Conservation (phyloP, 108 stramenopile species). For the Skeletonema tropicum region DNA sequence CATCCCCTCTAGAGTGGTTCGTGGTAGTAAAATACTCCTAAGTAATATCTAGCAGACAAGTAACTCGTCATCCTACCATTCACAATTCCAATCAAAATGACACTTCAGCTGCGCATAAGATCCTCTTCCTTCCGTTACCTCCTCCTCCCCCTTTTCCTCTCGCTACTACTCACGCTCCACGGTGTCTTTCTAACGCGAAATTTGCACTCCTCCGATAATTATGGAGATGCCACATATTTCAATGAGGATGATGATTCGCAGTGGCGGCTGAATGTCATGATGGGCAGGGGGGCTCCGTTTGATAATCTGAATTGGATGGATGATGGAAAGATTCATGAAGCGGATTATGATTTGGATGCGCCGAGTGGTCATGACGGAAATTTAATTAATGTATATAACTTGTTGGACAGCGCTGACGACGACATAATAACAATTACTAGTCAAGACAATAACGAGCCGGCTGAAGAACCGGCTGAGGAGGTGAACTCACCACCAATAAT, state of each 20-base stretch:
- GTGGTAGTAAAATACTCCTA: too few relatives aligned
- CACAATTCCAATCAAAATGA: background rate
- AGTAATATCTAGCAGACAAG: too few relatives aligned
- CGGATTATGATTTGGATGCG: background rate
- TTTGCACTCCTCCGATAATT: background rate
- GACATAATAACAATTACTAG: background rate
- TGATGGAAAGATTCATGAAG: too few relatives aligned
- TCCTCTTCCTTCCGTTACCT: background rate
- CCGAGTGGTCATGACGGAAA: too few relatives aligned
- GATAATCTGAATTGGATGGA: too few relatives aligned
- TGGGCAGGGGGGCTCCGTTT: conserved; percentile 7
- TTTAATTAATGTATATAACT: too few relatives aligned
- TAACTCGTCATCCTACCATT: too few relatives aligned
- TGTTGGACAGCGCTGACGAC: too few relatives aligned
- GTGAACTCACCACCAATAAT: background rate
- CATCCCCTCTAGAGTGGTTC: too few relatives aligned
- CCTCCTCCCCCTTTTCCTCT: background rate
- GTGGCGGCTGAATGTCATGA: background rate
- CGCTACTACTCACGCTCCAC: background rate
- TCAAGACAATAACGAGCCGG: background rate
- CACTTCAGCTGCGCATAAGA: background rate
- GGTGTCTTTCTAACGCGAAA: background rate
- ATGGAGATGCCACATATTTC: background rate
- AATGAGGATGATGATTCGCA: background rate
- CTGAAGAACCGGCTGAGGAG: too few relatives aligned